Evolutionary conservation across 1,139 yeast genomes (phyloP), one percentile per base, ranked within the genome.

Genomic region (Debaryomyces psychrophilus): DNA sequence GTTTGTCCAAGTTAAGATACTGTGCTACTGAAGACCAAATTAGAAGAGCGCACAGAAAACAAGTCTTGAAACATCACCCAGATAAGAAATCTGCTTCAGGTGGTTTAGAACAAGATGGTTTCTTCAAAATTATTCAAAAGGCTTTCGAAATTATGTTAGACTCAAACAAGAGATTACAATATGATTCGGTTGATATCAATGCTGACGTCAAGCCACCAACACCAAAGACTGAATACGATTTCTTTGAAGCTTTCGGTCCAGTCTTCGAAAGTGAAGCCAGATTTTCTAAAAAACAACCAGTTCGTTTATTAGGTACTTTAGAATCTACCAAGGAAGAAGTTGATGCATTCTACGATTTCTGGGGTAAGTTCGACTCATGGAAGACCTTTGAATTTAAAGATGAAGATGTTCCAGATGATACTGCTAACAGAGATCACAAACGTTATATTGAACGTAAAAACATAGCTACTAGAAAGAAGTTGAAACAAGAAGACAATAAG

Each of bases 391-490:
- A 93, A 76, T 93, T 92, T 76, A 83, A 92, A 69, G 99, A 93
- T 66, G 99, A 93, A 77, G 99, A 93, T 68, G 97, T 92, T 64
- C 99, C 99, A 57, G 99, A 93, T 77, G 99, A 93, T 74, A 88
- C 97, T 52, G 89, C 96, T 53, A 95, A 93, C 83, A 90, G 99
- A 81, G 99, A 93, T 69, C 96, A 93, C 82, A 93, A 93, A 80
- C 95, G 99, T 77, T 89, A 90, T 77, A 87, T 92, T 60, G 99
- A 93, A 77, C 90, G 93, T 79, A 93, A 95, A 81, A 93, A 93
- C 79, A 81, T 89, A 71, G 92, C 96, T 58, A 90, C 95, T 53
- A 89, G 99, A 78, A 88, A 88, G 79, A 93, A 93, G 87, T 88
- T 83, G 80, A 95, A 95, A 85, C 92, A 93, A 65, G 98, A 93